These are phyloP conservation scores for Lactarius akahatsu DNA, from an alignment of 768 basidiomycete genomes.

Conservation along the genomic window DNA sequence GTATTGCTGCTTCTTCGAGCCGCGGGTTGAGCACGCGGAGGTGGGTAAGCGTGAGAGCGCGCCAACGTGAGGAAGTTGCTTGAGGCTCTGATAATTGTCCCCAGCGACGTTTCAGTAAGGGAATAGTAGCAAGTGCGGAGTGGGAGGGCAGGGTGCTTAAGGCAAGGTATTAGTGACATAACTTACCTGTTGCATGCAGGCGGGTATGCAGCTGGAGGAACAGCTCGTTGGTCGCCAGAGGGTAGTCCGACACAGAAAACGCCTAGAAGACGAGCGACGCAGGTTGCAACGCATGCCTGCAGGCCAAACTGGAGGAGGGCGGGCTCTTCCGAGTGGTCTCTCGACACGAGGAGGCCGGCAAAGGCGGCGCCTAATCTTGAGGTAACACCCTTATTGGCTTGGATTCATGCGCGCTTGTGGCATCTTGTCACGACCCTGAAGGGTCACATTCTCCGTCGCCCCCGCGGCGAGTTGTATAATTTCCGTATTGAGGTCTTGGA, in stretches of 20 bases:
- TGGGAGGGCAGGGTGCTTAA: constrained; percentile 27
- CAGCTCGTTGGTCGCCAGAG: constrained; percentile 63
- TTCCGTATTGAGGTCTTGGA: constrained; percentile 76
- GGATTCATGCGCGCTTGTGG: constrained; percentile 45
- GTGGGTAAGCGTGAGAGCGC: constrained; percentile 66
- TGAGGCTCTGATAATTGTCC: constrained; percentile 57
- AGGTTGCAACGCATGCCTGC: constrained; percentile 67
- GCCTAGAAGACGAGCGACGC: constrained; percentile 63
- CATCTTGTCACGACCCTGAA: constrained; percentile 43
- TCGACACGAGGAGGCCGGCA: constrained; percentile 55
- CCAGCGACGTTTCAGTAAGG: constrained; percentile 17
- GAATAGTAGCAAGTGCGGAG: constrained; percentile 26
- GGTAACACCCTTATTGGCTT: constrained; percentile 59
- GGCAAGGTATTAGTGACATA: background rate
- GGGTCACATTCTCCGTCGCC: constrained; percentile 65
- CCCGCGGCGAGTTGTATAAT: constrained; percentile 78
- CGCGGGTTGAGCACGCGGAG: constrained; percentile 68
- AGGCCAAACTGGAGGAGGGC: constrained; percentile 74
- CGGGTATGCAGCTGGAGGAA: constrained; percentile 60
- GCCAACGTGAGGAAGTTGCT: constrained; percentile 76
- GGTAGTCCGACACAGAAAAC: constrained; percentile 76
- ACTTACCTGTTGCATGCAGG: constrained; percentile 55
- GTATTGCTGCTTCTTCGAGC: constrained; percentile 61
- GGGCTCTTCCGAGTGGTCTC: constrained; percentile 74
- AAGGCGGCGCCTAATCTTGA: constrained; percentile 64